Evolutionary conservation across 768 basidiomycete species (phyloP).

Genomic region (Multifurca ochricompacta): DNA sequence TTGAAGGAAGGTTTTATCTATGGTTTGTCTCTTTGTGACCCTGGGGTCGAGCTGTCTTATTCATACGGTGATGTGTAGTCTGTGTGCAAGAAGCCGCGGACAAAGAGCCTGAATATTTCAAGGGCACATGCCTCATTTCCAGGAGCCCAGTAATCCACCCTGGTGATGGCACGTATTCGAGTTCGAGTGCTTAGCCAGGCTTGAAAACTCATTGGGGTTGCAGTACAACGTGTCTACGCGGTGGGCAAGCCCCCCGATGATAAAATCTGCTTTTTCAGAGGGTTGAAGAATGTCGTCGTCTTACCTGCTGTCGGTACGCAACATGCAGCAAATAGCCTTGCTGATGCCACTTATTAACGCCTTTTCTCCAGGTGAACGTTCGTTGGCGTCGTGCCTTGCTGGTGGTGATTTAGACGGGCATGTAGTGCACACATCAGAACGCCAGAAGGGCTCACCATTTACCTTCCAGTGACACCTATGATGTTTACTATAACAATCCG

Average conservation of each 20-base stretch:
- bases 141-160: conserved; percentile 30
- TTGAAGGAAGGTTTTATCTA: conserved; percentile 8
- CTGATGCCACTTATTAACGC: neutral
- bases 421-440: neutral
- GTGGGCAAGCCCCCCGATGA: conserved; percentile 26
- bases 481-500: conserved; percentile 44
- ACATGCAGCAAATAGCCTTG: too few relatives aligned
- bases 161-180: conserved; percentile 25
- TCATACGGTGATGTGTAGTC: neutral
- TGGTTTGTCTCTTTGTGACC: neutral
- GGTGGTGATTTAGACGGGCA: conserved; percentile 82
- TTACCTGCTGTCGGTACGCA: conserved; percentile 18
- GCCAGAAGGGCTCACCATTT: neutral
- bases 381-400: conserved; percentile 59
- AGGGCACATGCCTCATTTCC: conserved; percentile 21
- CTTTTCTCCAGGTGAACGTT: conserved; percentile 40
- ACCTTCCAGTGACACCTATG: conserved; percentile 54
- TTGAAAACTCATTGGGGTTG: neutral
- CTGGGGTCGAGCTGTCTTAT: too few relatives aligned
- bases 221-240: conserved; percentile 24
- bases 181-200: too few relatives aligned
- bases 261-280: conserved; percentile 18
- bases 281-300: conserved; percentile 24
- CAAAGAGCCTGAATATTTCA: conserved; percentile 1
- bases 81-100: conserved; percentile 17